These are phyloP conservation scores for Magnolia officinalis DNA, from an alignment of 164 flowering plant species.

Conservation along the genomic window DNA sequence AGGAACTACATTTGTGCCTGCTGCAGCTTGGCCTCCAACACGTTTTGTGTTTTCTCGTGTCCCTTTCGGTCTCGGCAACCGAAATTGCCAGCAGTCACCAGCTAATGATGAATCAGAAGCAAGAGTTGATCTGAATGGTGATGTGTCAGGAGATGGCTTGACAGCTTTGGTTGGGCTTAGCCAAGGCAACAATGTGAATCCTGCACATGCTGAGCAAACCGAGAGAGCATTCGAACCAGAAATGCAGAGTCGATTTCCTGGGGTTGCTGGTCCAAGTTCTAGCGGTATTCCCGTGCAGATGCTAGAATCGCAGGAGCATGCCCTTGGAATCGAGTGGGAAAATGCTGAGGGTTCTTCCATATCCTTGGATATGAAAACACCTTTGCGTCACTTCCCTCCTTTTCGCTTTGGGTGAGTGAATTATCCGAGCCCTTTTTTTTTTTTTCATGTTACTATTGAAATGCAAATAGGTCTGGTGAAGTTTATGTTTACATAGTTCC, in stretches of 20 bases:
- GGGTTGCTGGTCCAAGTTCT: constrained; percentile 45
- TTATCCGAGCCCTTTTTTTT: constrained; percentile 3
- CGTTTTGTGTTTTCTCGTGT: constrained; percentile 94
- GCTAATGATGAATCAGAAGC: constrained; percentile 83
- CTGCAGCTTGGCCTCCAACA: constrained; percentile 82
- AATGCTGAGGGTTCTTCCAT: constrained; percentile 55
- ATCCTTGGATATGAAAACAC: constrained; percentile 88
- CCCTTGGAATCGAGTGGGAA: constrained; percentile 73
- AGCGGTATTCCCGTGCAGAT: constrained; percentile 56
- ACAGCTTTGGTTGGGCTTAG: constrained; percentile 92
- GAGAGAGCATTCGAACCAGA: constrained; percentile 55
- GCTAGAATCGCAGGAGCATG: constrained; percentile 57
- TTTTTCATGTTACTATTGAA: background rate
- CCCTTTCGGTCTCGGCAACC: constrained; percentile 76
- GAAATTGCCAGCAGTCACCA: constrained; percentile 70
- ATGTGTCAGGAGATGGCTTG: constrained; percentile 82
- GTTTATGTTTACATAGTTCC: background rate
- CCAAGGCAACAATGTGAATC: constrained; percentile 49
- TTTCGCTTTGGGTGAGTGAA: constrained; percentile 92
- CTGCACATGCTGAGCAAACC: constrained; percentile 49
- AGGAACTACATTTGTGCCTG: constrained; percentile 73
- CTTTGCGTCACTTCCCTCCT: constrained; percentile 90
- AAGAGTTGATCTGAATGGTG: constrained; percentile 72
- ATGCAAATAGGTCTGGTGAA: background rate
- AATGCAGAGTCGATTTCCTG: constrained; percentile 40